A percentile compares a stretch with the other conserved stretches of the same genome.
Conservation (phyloP, 2,329 filamentous ascomycete species). For the Plenodomus biglobosus region DNA sequence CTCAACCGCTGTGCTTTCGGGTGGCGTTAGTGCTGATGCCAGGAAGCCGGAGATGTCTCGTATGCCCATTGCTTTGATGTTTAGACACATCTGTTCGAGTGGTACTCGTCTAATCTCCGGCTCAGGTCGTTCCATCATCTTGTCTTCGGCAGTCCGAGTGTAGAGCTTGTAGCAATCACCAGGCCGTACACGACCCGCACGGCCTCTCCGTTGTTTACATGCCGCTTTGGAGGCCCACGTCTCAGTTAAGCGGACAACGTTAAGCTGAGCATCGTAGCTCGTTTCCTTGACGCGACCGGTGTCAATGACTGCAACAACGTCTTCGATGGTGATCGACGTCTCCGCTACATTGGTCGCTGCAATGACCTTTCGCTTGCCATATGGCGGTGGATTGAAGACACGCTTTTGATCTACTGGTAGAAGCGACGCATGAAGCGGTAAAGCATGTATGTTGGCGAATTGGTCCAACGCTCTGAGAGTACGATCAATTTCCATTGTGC, state of each 20-base stretch:
- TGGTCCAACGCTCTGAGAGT: conserved; percentile 68
- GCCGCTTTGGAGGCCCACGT: conserved; percentile 93
- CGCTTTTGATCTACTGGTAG: conserved; percentile 83
- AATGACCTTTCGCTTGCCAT: conserved; percentile 85
- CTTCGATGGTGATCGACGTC: conserved; percentile 97
- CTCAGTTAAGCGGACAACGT: conserved; percentile 92
- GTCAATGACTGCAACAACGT: conserved; percentile 94
- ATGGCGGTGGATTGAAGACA: conserved; percentile 76
- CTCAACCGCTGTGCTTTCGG: conserved; percentile 80
- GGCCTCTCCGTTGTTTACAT: conserved; percentile 89
- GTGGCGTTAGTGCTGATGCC: conserved; percentile 83
- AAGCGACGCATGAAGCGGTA: conserved; percentile 90
- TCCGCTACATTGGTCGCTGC: conserved; percentile 97
- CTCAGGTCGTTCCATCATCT: conserved; percentile 87
- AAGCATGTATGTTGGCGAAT: conserved; percentile 69
- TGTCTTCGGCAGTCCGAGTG: conserved; percentile 76
- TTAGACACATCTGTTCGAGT: conserved; percentile 89
- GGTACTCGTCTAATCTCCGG: conserved; percentile 93
- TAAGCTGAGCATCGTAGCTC: conserved; percentile 85
- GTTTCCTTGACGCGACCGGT: conserved; percentile 96
- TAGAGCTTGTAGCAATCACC: conserved; percentile 96
- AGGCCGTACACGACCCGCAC: conserved; percentile 88
- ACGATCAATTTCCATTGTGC: conserved; percentile 86
- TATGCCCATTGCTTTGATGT: conserved; percentile 93
- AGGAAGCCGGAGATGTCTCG: conserved; percentile 79